Conservation (phyloP, 169 alveolate species). For the Plasmodium adleri region DNA sequence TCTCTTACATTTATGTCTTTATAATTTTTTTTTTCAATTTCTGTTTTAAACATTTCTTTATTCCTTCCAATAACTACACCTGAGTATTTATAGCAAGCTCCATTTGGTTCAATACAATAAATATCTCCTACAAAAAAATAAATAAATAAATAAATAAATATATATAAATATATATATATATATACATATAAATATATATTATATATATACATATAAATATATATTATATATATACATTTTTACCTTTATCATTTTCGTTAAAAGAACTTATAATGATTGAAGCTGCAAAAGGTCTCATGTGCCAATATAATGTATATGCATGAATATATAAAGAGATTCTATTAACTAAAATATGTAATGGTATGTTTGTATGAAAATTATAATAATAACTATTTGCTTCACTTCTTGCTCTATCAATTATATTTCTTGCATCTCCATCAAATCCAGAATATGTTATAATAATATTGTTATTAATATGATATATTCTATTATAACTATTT, state of each 20-base stretch:
- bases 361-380: constrained; percentile 91
- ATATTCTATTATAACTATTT: constrained; percentile 89
- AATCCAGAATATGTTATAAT: constrained; percentile 93
- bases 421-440: constrained; percentile 94
- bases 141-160: neutral
- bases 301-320: constrained; percentile 92
- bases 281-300: constrained; percentile 96
- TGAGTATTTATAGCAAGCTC: constrained; percentile 92
- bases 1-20: constrained; percentile 77
- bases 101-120: constrained; percentile 93
- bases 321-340: constrained; percentile 94
- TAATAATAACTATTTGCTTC: constrained; percentile 91
- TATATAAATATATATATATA: neutral
- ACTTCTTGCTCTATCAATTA: constrained; percentile 91
- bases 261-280: constrained; percentile 90
- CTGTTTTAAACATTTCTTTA: constrained; percentile 93
- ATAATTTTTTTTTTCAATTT: constrained; percentile 89
- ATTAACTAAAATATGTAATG: constrained; percentile 93
- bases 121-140: constrained; percentile 85
- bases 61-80: constrained; percentile 96
- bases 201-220: neutral
- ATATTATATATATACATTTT: neutral
- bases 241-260: constrained; percentile 86
- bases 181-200: neutral
- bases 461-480: constrained; percentile 87